phyloP scores from a whole-genome alignment of 345 rosid species.

The Erodium maritimum region DNA sequence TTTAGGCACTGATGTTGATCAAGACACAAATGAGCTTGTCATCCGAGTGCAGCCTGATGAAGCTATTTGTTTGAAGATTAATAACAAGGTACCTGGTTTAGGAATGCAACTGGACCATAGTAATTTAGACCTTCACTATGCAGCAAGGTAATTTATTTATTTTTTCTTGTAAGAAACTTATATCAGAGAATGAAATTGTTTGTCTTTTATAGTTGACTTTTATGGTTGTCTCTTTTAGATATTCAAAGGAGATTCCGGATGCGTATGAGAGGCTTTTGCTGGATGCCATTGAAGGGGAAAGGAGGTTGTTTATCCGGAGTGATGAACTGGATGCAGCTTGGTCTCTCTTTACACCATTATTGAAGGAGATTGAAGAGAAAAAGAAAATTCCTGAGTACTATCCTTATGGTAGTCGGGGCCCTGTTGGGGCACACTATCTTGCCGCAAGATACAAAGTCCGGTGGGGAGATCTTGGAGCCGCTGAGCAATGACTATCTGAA shows the following conservation, averaged over 20 bases:
- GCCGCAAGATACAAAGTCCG: conserved; percentile 84
- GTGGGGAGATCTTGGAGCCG: conserved; percentile 80
- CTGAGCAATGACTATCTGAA: conserved; percentile 32
- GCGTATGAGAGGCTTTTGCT: conserved; percentile 95
- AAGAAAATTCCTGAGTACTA: conserved; percentile 73
- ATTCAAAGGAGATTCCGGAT: conserved; percentile 93
- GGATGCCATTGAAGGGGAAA: conserved; percentile 95
- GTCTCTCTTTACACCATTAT: conserved; percentile 71
- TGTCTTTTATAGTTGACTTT: neutral
- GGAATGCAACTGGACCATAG: conserved; percentile 96
- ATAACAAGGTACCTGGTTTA: conserved; percentile 94
- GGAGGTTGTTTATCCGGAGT: conserved; percentile 88
- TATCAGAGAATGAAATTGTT: neutral
- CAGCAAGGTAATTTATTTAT: conserved; percentile 55
- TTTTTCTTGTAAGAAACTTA: neutral
- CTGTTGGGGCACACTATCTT: conserved; percentile 96
- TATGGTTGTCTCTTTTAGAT: conserved; percentile 29
- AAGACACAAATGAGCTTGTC: conserved; percentile 87
- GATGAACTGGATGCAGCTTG: conserved; percentile 97
- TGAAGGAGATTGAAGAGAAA: conserved; percentile 77
- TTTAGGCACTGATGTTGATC: conserved; percentile 72
- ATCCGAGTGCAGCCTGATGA: conserved; percentile 96
- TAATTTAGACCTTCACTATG: conserved; percentile 77
- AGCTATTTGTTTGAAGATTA: conserved; percentile 91
- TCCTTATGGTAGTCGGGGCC: conserved; percentile 98